These are phyloP conservation scores for Kluyveromyces lactis DNA, from an alignment of 805 yeast genomes.

Conservation along the genomic window DNA sequence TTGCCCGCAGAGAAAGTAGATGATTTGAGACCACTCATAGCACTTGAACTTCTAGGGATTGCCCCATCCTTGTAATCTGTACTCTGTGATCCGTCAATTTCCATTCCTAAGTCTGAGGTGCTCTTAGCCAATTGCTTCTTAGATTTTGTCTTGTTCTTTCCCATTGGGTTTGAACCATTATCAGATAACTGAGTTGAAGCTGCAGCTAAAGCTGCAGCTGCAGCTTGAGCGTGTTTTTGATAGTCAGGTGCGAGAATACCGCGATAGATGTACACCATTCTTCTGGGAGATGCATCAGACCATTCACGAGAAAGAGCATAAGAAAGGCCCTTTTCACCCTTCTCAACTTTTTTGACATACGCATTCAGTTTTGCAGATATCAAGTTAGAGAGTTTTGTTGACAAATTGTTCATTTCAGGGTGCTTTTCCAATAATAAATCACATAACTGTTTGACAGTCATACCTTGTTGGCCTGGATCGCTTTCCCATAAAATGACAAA, in stretches of 20 bases:
- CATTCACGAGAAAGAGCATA: slow-evolving; percentile 79
- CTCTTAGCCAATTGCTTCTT: slow-evolving; percentile 2
- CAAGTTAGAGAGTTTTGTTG: slow-evolving; percentile 72
- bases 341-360: slow-evolving; percentile 76
- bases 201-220: slow-evolving; percentile 15
- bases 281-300: slow-evolving; percentile 84
- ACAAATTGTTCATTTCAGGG: slow-evolving; percentile 76
- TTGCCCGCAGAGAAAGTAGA: slow-evolving; percentile 6
- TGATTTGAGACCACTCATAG: slow-evolving; percentile 1
- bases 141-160: slow-evolving; percentile 3
- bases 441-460: slow-evolving; percentile 86
- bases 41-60: slow-evolving; percentile 10
- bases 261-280: slow-evolving; percentile 83
- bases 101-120: neutral
- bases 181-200: slow-evolving; percentile 2
- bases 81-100: slow-evolving; percentile 6
- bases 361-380: slow-evolving; percentile 80
- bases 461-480: slow-evolving; percentile 64
- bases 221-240: slow-evolving; percentile 59
- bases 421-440: slow-evolving; percentile 65
- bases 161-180: slow-evolving; percentile 1
- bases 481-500: slow-evolving; percentile 61
- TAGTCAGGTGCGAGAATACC: slow-evolving; percentile 72
- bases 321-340: slow-evolving; percentile 64
- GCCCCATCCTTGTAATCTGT: slow-evolving; percentile 11